Percentiles rank a stretch among this genome's conserved stretches.
Conservation (phyloP, 768 basidiomycete species). For the Termitomyces sp. region DNA sequence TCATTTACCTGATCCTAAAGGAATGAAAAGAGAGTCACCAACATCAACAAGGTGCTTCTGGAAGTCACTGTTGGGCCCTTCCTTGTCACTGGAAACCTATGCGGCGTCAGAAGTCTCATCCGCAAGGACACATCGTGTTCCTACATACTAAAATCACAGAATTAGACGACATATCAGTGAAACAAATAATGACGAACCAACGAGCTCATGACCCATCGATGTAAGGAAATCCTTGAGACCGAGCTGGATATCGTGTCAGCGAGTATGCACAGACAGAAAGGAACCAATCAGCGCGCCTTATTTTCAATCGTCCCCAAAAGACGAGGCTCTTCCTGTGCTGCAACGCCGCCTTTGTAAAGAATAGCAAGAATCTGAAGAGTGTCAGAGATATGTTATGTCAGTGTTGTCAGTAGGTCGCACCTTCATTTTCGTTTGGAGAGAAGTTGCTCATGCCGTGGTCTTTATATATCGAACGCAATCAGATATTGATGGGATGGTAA, state of each 20-base stretch:
- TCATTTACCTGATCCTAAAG: neutral
- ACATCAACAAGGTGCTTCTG: slow-evolving; percentile 81
- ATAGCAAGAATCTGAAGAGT: slow-evolving; percentile 59
- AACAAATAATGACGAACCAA: slow-evolving; percentile 39
- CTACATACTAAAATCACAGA: slow-evolving; percentile 4
- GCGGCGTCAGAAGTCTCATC: neutral
- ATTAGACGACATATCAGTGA: neutral
- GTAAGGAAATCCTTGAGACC: slow-evolving; percentile 68
- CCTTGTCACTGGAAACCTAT: slow-evolving; percentile 77
- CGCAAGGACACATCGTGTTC: neutral
- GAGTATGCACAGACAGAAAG: neutral
- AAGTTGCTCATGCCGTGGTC: neutral
- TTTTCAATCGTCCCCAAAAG: slow-evolving; percentile 81
- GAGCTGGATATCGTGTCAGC: slow-evolving; percentile 38
- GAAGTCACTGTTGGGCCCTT: slow-evolving; percentile 76
- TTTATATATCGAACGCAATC: slow-evolving; percentile 8
- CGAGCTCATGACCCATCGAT: slow-evolving; percentile 67
- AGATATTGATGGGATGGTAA: neutral
- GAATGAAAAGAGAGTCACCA: slow-evolving; percentile 19
- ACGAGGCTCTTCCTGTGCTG: slow-evolving; percentile 65
- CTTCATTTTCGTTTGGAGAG: slow-evolving; percentile 33
- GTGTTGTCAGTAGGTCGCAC: slow-evolving; percentile 15
- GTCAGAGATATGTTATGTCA: neutral
- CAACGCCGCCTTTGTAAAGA: slow-evolving; percentile 63
- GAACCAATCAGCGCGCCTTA: slow-evolving; percentile 35